Evolutionary conservation across 208 protist genomes (phyloP), one percentile per base, ranked within the genome.

Genomic region (Strigomonas culicis): DNA sequence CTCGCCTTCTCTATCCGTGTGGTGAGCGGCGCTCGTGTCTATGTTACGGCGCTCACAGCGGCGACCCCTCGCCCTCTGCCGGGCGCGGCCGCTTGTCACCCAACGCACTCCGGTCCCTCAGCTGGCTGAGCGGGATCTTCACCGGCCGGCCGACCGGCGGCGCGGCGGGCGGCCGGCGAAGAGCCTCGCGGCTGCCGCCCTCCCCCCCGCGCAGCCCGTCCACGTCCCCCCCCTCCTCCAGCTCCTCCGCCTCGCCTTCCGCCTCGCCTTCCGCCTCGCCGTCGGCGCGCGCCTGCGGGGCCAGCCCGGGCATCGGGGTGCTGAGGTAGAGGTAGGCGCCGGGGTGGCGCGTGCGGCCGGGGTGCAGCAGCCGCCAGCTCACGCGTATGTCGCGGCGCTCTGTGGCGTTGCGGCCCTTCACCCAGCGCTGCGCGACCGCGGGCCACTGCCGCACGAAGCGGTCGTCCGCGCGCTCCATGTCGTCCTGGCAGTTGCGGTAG

Each of bases 331-430:
- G 67, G 47, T 77, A 81, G 7, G 77, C 77, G 0, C 80, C 73
- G 1, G 88, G 88, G 59, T 88, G 68, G n/a, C 66, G 63, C 19
- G 67, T 68, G 10, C 74, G 71, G n/a, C 59, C 53, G 10, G 88
- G 88, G 46, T 82, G 74, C 21, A 94, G 72, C 21, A 92, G 65
- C 43, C 88, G 74, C 85, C 88, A 94, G 0, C 75, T 70, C 11
- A 94, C 80, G 13, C 82, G 74, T 39, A 94, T 94, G 73, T 94
- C 88, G 19, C 90, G 67, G 11, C 88, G 79, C 53, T 63, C 61
- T n/a, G 63, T 74, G 34, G 46, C 58, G 21, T 86, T 80, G 25
- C 84, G 85, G 0, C 88, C 88, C 63, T 94, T 94, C 28, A 88
- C 70, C 72, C 84, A 90, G 60, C 74, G 70, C 62, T 85, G 75